Evolutionary conservation across 495 filamentous ascomycete species (phyloP).

Genomic region (Neurospora sp.): DNA sequence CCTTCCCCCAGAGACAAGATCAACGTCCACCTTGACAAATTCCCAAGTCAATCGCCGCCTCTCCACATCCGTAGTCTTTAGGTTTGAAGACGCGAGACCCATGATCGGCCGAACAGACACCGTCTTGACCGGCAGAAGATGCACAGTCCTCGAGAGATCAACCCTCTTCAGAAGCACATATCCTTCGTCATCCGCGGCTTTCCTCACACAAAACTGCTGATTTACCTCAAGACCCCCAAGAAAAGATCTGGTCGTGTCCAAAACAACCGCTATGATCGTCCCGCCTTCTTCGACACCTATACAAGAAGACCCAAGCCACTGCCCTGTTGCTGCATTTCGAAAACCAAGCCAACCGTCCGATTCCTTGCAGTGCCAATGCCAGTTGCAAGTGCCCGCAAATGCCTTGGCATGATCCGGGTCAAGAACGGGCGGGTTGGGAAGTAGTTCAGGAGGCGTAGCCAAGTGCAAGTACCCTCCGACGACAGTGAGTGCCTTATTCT

Average conservation of each 20-base stretch:
- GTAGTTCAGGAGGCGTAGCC: neutral
- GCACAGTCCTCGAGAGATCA: neutral
- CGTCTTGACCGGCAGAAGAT: neutral
- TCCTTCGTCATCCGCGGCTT: neutral
- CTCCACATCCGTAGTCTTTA: too few species aligned
- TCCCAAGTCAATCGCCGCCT: neutral
- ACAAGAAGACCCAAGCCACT: neutral
- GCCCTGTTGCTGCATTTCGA: neutral
- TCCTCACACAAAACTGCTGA: neutral
- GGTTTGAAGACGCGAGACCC: too few species aligned
- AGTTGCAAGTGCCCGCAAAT: neutral
- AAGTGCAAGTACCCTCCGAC: fast-evolving
- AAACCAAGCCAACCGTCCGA: neutral
- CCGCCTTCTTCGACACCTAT: too few species aligned
- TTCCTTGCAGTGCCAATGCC: neutral
- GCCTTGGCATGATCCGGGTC: neutral
- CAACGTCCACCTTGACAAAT: neutral
- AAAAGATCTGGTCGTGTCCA: too few species aligned
- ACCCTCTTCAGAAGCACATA: neutral
- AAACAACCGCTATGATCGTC: too few species aligned
- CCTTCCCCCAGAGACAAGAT: fast-evolving
- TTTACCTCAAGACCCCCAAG: too few species aligned
- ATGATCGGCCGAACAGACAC: too few species aligned
- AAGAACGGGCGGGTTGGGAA: neutral
- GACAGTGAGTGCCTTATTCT: neutral